Conservation (phyloP, 192 early-diverging fungal species). For the Phycomyces blakesleeanus region DNA sequence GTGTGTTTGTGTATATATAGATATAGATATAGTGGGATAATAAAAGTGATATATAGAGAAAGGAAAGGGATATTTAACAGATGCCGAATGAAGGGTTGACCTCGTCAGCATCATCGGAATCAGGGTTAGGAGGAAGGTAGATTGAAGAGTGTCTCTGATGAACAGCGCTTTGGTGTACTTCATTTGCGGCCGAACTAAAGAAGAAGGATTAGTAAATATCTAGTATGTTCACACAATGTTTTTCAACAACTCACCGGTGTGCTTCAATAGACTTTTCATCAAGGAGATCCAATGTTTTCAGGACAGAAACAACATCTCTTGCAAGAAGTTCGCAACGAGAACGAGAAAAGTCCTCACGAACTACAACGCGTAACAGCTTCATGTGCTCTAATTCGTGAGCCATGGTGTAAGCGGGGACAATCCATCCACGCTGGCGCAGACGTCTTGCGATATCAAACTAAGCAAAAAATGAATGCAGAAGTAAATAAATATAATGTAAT, state of each 20-base stretch:
- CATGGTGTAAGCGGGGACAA: constrained; percentile 75
- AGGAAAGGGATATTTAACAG: not conserved
- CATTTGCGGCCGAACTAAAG: not conserved
- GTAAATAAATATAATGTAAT: too few relatives aligned
- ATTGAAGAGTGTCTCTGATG: constrained; percentile 8
- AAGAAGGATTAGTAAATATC: not conserved
- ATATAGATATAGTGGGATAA: too few relatives aligned
- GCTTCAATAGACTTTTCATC: constrained; percentile 10
- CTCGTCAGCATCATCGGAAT: not conserved
- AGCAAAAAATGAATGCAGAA: too few relatives aligned
- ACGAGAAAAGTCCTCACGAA: constrained; percentile 49
- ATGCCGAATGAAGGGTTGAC: constrained; percentile 5
- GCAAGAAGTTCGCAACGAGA: constrained; percentile 28
- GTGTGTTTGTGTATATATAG: too few relatives aligned
- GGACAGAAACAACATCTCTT: constrained; percentile 19
- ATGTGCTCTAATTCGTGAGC: constrained; percentile 43
- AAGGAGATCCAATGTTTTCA: constrained; percentile 12
- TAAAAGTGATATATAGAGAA: too few relatives aligned
- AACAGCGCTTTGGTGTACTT: not conserved
- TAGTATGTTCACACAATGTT: not conserved
- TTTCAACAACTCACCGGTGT: constrained; percentile 6
- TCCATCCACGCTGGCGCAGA: constrained; percentile 68
- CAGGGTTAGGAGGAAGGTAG: not conserved
- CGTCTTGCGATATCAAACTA: constrained; percentile 57
- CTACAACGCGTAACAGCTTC: constrained; percentile 64